Evolutionary conservation across 2,329 filamentous ascomycete species (phyloP).

Genomic region (Fusarium nematophilum): DNA sequence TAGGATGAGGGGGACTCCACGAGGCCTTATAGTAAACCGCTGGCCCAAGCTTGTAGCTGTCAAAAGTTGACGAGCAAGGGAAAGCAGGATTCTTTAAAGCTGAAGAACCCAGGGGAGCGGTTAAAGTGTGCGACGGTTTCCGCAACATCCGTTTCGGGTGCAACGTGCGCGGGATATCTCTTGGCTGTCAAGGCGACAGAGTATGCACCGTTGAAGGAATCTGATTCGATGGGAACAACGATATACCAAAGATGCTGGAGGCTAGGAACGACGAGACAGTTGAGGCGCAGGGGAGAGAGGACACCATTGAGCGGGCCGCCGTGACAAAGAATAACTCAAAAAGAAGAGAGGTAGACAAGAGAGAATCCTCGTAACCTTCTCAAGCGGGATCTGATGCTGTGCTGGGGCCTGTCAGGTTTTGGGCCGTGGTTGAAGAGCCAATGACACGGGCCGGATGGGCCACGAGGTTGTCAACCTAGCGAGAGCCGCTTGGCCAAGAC

Average conservation of each 20-base stretch:
- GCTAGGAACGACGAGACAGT: background rate
- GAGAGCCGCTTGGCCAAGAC: slow-evolving; percentile 17
- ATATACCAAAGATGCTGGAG: background rate
- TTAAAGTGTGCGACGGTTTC: slow-evolving; percentile 23
- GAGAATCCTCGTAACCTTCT: background rate
- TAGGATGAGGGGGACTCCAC: slow-evolving; percentile 16
- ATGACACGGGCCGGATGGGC: slow-evolving; percentile 27
- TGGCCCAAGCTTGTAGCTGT: slow-evolving; percentile 11
- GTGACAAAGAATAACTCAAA: slow-evolving; percentile 16
- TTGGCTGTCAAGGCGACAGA: background rate
- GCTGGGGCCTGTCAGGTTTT: slow-evolving; percentile 9
- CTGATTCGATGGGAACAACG: slow-evolving; percentile 33
- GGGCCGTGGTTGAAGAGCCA: slow-evolving; percentile 14
- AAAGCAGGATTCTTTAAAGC: slow-evolving; percentile 6
- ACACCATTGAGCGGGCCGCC: too few relatives aligned
- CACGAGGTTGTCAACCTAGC: slow-evolving; percentile 30
- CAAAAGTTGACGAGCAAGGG: background rate
- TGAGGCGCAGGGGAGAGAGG: slow-evolving; percentile 4
- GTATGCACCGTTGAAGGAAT: slow-evolving; percentile 30
- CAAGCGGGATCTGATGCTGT: slow-evolving; percentile 3
- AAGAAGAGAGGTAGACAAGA: background rate
- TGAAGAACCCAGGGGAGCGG: slow-evolving; percentile 24
- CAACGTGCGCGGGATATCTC: slow-evolving; percentile 12
- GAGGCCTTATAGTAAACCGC: slow-evolving; percentile 23
- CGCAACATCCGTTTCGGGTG: slow-evolving; percentile 9